Conservation (phyloP, 352 stramenopile genomes). For the Pythium insidiosum region DNA sequence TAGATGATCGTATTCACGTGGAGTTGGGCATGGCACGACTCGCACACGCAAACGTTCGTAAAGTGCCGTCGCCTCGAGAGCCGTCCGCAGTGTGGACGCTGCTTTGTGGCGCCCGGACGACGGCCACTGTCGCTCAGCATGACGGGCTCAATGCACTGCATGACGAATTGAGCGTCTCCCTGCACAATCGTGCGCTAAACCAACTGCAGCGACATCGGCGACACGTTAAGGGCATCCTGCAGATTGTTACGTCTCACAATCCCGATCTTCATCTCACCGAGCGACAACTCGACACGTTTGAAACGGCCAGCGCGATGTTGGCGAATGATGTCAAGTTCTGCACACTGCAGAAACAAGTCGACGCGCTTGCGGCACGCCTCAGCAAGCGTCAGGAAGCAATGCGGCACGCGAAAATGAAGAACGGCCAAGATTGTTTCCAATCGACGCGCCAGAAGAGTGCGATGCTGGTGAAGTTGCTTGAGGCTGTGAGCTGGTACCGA, state of each 20-base stretch:
- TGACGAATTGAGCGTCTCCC: slow-evolving; percentile 39
- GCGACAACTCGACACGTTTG: slow-evolving; percentile 77
- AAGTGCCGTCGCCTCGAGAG: slow-evolving; percentile 20
- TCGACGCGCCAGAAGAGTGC: slow-evolving; percentile 36
- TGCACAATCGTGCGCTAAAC: slow-evolving; percentile 67
- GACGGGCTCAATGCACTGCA: slow-evolving; percentile 47
- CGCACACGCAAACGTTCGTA: slow-evolving; percentile 17
- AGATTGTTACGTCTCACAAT: slow-evolving; percentile 78
- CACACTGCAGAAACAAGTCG: slow-evolving; percentile 50
- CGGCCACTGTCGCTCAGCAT: too few relatives aligned
- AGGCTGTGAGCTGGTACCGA: slow-evolving; percentile 81
- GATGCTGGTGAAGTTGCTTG: slow-evolving; percentile 69
- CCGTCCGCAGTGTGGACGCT: slow-evolving; percentile 50
- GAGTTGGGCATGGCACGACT: slow-evolving; percentile 28
- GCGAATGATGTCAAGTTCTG: slow-evolving; percentile 71
- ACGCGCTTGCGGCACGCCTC: slow-evolving; percentile 30
- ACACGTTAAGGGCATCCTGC: slow-evolving; percentile 64
- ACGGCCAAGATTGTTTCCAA: slow-evolving; percentile 62
- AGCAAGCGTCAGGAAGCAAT: slow-evolving; percentile 40
- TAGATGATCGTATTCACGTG: slow-evolving; percentile 38
- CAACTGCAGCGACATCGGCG: slow-evolving; percentile 73
- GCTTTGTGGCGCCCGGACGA: slow-evolving; percentile 60
- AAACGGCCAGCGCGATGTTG: slow-evolving; percentile 58
- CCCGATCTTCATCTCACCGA: slow-evolving; percentile 73
- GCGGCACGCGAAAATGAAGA: slow-evolving; percentile 42